Conservation (phyloP, 2,329 filamentous ascomycete genomes). For the Geoglossum cookeanum region DNA sequence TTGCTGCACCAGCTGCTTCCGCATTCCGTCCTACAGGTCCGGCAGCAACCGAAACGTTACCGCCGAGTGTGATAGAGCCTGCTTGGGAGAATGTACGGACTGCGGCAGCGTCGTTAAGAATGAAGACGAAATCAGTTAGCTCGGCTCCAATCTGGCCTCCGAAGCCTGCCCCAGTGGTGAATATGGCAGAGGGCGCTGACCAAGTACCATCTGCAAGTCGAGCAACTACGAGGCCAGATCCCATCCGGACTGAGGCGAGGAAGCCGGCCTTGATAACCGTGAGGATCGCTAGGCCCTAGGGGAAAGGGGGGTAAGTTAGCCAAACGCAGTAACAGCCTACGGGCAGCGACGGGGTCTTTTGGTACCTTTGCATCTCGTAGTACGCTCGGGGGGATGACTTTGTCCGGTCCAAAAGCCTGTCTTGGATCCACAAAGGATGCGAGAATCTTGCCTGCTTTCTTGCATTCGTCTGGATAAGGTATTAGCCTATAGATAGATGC, state of each 20-base stretch:
- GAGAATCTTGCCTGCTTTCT: slow-evolving; percentile 90
- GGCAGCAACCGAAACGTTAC: slow-evolving; percentile 89
- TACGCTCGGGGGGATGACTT: slow-evolving; percentile 82
- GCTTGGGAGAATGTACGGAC: slow-evolving; percentile 89
- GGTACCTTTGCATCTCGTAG: slow-evolving; percentile 76
- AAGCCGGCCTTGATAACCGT: slow-evolving; percentile 79
- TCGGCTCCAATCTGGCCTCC: slow-evolving; percentile 78
- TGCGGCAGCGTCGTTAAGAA: slow-evolving; percentile 76
- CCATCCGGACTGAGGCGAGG: slow-evolving; percentile 63
- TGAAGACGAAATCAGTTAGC: slow-evolving; percentile 90
- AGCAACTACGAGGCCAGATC: slow-evolving; percentile 65
- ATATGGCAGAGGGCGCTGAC: slow-evolving; percentile 68
- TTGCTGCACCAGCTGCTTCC: slow-evolving; percentile 86
- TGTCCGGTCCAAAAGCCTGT: slow-evolving; percentile 88
- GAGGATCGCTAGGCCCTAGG: slow-evolving; percentile 58
- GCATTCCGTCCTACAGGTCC: slow-evolving; percentile 88
- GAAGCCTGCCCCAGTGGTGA: slow-evolving; percentile 62
- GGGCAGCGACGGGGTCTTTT: slow-evolving; percentile 4
- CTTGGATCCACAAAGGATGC: slow-evolving; percentile 85
- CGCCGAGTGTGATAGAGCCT: slow-evolving; percentile 78
- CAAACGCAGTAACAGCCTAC: not conserved
- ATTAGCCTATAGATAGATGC: slow-evolving; percentile 14
- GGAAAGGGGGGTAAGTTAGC: not conserved
- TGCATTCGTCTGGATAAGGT: slow-evolving; percentile 63
- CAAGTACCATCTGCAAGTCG: slow-evolving; percentile 58